Evolutionary conservation across 2,329 filamentous ascomycete species (phyloP).

Genomic region (Scleromitrula shiraiana): DNA sequence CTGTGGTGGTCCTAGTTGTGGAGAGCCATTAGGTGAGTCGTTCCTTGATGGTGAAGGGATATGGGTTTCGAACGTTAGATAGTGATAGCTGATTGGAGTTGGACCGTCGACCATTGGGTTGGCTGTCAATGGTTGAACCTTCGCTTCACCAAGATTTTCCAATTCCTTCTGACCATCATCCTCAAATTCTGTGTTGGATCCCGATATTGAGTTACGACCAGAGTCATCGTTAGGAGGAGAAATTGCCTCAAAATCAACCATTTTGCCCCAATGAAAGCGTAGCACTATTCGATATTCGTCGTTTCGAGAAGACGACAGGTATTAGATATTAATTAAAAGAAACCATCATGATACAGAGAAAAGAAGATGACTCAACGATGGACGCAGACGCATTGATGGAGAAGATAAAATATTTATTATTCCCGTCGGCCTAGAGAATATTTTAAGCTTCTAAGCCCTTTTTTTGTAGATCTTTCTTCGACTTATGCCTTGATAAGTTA

Average conservation of each 20-base stretch:
- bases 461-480: neutral
- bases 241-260: conserved; percentile 15
- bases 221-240: conserved; percentile 14
- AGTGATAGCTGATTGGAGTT: conserved; percentile 26
- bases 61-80: conserved; percentile 26
- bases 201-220: conserved; percentile 9
- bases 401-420: neutral
- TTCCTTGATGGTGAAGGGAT: conserved; percentile 20
- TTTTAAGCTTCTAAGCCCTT: neutral
- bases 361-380: too few species aligned
- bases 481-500: conserved; percentile 5
- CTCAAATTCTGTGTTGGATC: conserved; percentile 7
- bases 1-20: conserved; percentile 36
- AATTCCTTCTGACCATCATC: conserved; percentile 8
- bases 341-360: too few species aligned
- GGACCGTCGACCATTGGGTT: conserved; percentile 4
- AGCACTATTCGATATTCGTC: too few species aligned
- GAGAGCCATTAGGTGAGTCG: conserved; percentile 6
- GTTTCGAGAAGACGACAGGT: too few species aligned
- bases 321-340: too few species aligned
- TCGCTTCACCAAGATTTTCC: neutral
- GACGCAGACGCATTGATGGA: neutral
- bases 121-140: neutral
- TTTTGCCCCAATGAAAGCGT: conserved; percentile 2
- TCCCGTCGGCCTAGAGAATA: neutral